Percentiles rank a stretch among this genome's conserved stretches.
Evolutionary conservation across 169 alveolate genomes (phyloP).

Genomic region (Theileria parva): DNA sequence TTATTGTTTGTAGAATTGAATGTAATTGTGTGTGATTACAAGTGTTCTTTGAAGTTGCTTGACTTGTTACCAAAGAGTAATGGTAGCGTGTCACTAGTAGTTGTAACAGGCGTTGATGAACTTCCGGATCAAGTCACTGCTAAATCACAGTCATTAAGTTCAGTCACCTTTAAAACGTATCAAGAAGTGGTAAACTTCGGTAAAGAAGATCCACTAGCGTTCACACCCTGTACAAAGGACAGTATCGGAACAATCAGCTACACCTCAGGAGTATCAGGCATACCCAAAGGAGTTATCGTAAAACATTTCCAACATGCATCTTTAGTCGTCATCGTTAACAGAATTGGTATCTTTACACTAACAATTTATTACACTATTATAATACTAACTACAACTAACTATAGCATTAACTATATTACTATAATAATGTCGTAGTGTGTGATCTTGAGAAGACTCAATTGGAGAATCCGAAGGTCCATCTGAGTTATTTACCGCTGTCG

Average conservation of each 20-base stretch:
- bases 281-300: slow-evolving; percentile 95
- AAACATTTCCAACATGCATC: slow-evolving; percentile 77
- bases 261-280: slow-evolving; percentile 97
- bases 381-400: neutral
- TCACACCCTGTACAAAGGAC: slow-evolving; percentile 60
- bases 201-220: slow-evolving; percentile 1
- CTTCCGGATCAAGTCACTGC: neutral
- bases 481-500: slow-evolving; percentile 93
- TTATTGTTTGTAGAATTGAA: slow-evolving; percentile 20
- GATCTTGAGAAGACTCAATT: neutral
- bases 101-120: slow-evolving; percentile 52
- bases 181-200: slow-evolving; percentile 58
- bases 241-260: slow-evolving; percentile 88
- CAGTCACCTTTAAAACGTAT: slow-evolving; percentile 22
- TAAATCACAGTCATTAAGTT: neutral
- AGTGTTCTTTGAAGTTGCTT: slow-evolving; percentile 42
- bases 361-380: too few relatives aligned
- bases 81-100: slow-evolving; percentile 11
- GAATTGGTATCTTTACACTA: neutral
- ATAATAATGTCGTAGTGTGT: neutral
- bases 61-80: slow-evolving; percentile 39
- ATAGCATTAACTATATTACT: neutral
- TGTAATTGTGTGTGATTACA: slow-evolving; percentile 47
- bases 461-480: slow-evolving; percentile 67
- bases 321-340: slow-evolving; percentile 33